These are phyloP conservation scores for Rhododendron mucronatum DNA, from an alignment of 148 eudicot species.

Conservation along the genomic window DNA sequence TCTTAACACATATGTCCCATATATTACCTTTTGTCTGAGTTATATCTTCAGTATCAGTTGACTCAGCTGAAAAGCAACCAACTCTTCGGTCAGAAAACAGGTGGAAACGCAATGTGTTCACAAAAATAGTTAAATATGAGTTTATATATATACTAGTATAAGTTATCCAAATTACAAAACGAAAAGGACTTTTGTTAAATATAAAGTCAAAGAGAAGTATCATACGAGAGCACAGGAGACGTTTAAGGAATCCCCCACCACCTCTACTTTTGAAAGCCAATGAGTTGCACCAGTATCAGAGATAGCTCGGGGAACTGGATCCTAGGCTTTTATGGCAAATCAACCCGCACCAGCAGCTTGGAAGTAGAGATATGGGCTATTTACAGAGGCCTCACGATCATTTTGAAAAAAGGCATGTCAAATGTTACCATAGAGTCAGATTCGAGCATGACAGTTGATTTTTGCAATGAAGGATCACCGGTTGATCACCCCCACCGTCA, in stretches of 20 bases:
- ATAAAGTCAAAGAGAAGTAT: neutral
- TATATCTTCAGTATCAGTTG: neutral
- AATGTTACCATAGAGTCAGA: no score
- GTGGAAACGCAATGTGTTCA: neutral
- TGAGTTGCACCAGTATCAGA: no score
- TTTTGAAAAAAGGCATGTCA: no score
- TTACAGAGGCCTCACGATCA: no score
- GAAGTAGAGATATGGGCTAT: no score
- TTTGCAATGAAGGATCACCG: no score
- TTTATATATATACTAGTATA: neutral
- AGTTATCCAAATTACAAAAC: neutral
- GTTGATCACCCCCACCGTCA: no score
- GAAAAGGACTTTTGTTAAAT: neutral
- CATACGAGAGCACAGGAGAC: neutral
- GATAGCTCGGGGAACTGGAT: no score
- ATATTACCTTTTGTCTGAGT: neutral
- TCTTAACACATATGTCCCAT: no score
- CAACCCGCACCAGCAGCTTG: no score
- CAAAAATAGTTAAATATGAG: neutral
- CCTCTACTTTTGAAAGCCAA: neutral
- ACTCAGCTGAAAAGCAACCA: neutral
- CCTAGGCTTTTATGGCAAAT: no score
- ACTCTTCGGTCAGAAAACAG: neutral
- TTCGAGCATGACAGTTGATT: no score
- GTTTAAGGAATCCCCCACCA: neutral